Evolutionary conservation across 352 stramenopile species (phyloP), one percentile per base, ranked within the genome.

Genomic region (Phytophthora europaea): DNA sequence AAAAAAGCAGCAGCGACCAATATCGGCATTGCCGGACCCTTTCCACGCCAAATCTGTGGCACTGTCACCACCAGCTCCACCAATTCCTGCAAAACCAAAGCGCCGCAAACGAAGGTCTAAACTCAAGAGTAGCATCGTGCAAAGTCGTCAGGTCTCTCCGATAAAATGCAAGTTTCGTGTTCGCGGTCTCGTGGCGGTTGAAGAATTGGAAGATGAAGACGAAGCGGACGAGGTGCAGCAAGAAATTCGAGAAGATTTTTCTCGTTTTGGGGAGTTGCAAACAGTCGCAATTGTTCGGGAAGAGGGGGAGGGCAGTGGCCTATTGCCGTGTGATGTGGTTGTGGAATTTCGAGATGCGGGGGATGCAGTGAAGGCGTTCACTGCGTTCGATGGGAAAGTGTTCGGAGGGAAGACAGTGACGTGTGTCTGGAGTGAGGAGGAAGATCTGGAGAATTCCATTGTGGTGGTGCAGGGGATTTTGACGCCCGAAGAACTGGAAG

Each of bases 201-300:
- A 85, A 22, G 83, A 94, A 4, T 38, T 92, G 5, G 73, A 83
- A 56, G 78, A 92, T 50, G 70, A 80, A 0, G 85, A 93, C 56
- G 85, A 94, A 36, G 76, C 69, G 5, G 61, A 79, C 0, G 85
- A 92, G 15, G 45, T 92, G 4, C 51, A 69, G 16, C 65, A 69
- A 5, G 82, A 94, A 61, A 22, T 85, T 23, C 53, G 55, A n/a
- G 34, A 26, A 1, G 76, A 84, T 13, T 84, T 94, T 55, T 23
- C 26, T 13, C 51, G 65, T 0, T 80, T 78, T 33, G 74, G 73
- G 5, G 47, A 62, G 16, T 16, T 90, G 9, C 9, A 40, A 34
- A 22, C 65, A 18, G 13, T 88, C 1, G 28, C 43, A 18, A 56
- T 91, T 34, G 33, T 73, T 15, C 57, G 58, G 31, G 62, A 72